Evolutionary conservation across 140 eudicot genomes (phyloP).

Genomic region (Ambrosia hybrid): DNA sequence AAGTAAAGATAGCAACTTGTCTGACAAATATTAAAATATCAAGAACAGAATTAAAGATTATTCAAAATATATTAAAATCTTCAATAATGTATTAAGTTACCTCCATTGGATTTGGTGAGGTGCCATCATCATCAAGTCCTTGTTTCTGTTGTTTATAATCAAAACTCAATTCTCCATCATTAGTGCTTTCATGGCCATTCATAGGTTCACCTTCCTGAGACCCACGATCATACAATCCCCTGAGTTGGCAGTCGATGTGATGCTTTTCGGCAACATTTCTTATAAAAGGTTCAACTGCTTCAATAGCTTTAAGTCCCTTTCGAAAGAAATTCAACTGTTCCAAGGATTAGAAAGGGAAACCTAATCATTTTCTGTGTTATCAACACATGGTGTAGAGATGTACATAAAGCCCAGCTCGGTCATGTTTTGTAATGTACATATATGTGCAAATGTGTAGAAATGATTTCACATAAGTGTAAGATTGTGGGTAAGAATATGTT

Average conservation of each 20-base stretch:
- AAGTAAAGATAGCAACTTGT: background rate
- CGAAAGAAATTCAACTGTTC: constrained; percentile 85
- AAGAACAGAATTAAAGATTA: background rate
- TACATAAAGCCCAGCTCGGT: constrained; percentile 1
- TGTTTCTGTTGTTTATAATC: constrained; percentile 67
- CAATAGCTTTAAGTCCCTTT: constrained; percentile 78
- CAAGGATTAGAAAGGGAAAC: constrained; percentile 18
- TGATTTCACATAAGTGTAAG: no score
- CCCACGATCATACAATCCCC: constrained; percentile 54
- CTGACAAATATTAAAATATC: background rate
- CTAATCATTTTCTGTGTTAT: constrained; percentile 16
- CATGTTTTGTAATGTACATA: no score
- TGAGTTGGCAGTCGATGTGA: constrained; percentile 71
- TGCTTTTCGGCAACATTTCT: constrained; percentile 68
- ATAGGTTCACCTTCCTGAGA: constrained; percentile 53
- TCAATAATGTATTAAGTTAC: constrained; percentile 33
- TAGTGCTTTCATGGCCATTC: constrained; percentile 55
- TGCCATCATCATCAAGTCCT: constrained; percentile 46
- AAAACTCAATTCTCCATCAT: constrained; percentile 77
- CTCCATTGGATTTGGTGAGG: constrained; percentile 75
- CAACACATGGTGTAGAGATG: background rate
- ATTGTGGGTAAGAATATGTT: no score
- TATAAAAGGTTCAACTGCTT: constrained; percentile 78
- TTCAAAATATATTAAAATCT: background rate
- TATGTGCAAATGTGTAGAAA: no score